Percentiles rank a stretch among this genome's conserved stretches.
Evolutionary conservation across 2,329 filamentous ascomycete genomes (phyloP).

Genomic region (Ceratocystis diversiconidia): DNA sequence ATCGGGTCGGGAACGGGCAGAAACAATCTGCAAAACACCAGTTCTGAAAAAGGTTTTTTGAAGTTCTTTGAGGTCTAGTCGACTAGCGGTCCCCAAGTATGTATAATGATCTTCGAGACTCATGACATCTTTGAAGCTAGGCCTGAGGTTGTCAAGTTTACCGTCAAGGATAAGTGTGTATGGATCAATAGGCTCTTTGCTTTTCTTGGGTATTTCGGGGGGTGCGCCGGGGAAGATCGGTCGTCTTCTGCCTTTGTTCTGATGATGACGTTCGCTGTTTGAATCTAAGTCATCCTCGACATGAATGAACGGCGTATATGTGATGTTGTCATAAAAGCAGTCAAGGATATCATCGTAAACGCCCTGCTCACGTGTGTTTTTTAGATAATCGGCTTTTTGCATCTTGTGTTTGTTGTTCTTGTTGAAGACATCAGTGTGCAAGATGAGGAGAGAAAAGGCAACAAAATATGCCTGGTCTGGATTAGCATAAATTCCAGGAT

Average conservation of each 20-base stretch:
- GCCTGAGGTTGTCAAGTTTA: constrained; percentile 68
- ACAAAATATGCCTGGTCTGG: constrained; percentile 97
- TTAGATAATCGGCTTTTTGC: constrained; percentile 89
- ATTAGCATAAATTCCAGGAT: constrained; percentile 82
- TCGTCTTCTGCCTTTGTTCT: constrained; percentile 60
- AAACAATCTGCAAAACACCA: constrained; percentile 87
- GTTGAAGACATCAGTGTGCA: constrained; percentile 99
- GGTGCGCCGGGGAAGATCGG: constrained; percentile 46
- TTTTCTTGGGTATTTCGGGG: constrained; percentile 40
- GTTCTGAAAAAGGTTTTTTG: constrained; percentile 85
- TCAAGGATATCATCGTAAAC: constrained; percentile 88
- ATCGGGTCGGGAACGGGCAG: constrained; percentile 79
- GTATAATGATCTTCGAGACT: constrained; percentile 81
- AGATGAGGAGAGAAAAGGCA: constrained; percentile 86
- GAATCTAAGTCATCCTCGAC: constrained; percentile 83
- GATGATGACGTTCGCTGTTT: constrained; percentile 57
- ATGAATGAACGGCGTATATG: constrained; percentile 95
- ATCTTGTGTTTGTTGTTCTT: constrained; percentile 99
- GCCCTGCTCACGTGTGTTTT: constrained; percentile 81
- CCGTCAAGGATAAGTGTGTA: constrained; percentile 89
- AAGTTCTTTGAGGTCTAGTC: constrained; percentile 64
- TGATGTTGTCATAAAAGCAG: constrained; percentile 97
- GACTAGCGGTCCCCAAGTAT: constrained; percentile 64
- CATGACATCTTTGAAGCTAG: constrained; percentile 84
- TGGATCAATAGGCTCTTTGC: constrained; percentile 81